Evolutionary conservation across 352 stramenopile genomes (phyloP), one percentile per base, ranked within the genome.

Genomic region (Blastocystis sp.): DNA sequence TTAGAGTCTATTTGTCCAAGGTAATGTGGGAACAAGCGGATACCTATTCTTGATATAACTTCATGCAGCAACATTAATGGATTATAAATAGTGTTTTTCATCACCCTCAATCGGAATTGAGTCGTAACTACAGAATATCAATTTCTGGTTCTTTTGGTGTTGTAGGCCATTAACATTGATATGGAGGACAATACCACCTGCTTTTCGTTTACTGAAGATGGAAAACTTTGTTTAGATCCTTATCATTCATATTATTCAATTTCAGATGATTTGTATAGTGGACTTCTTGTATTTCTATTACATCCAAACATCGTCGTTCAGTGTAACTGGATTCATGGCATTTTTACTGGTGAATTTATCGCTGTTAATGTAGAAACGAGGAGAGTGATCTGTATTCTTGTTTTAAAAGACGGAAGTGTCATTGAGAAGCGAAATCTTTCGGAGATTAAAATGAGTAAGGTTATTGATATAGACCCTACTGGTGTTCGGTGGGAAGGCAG

Each of bases 321-420:
- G 40, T 79, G n/a, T 79, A 42, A 79, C 27, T 79, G n/a, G 35
- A 79, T 37, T 42, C 13, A 56, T n/a, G 68, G 22, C 6, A 11
- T 79, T 27, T 7, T 79, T 24, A 27, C 53, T 58, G 68, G 42
- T n/a, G 22, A 33, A 2, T 30, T 19, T 24, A 35, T 51, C 22
- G 24, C 35, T 15, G 35, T 57, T n/a, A 17, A 79, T 79, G 2
- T 53, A 22, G 40, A 58, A 6, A 24, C 13, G 11, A 33, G n/a
- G 19, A n/a, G 4, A 17, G 17, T 79, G 6, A 27, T 79, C 6
- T n/a, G 68, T 42, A 51, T 58, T 4, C 30, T 35, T 7, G 33
- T 37, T 59, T 79, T 53, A 2, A 22, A 24, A 4, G 4, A 19
- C 0, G 68, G 68, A 79, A 4, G 27, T 35, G 22, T 24, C 5